Evolutionary conservation across 1,139 yeast species (phyloP).

Genomic region (Wickerhamomyces sp.): DNA sequence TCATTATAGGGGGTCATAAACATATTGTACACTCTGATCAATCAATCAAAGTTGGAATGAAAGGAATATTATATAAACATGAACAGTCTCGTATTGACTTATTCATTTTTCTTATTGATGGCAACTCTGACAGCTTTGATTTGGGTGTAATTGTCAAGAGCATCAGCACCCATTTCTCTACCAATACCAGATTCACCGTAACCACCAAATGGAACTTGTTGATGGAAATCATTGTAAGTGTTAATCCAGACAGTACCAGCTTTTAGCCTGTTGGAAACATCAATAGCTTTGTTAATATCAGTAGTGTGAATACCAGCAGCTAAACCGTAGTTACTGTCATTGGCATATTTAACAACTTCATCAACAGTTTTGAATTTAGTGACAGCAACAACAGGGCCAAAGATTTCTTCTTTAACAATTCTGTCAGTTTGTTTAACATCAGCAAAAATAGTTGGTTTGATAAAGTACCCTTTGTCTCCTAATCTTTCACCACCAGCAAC

Average conservation of each 20-base stretch:
- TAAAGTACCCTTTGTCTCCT: slow-evolving; percentile 60
- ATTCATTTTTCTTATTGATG: slow-evolving; percentile 11
- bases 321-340: slow-evolving; percentile 62
- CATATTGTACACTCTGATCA: neutral
- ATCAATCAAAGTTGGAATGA: too few species aligned
- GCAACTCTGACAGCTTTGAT: slow-evolving; percentile 46
- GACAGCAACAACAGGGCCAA: slow-evolving; percentile 74
- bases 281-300: slow-evolving; percentile 50
- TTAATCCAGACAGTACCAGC: slow-evolving; percentile 63
- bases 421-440: slow-evolving; percentile 64
- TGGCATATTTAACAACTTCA: slow-evolving; percentile 58
- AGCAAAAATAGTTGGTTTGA: slow-evolving; percentile 75
- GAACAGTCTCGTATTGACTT: neutral
- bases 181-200: slow-evolving; percentile 67
- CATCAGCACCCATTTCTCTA: slow-evolving; percentile 69
- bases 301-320: slow-evolving; percentile 71
- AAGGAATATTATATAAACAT: neutral
- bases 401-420: slow-evolving; percentile 75
- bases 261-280: slow-evolving; percentile 56
- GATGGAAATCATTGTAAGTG: slow-evolving; percentile 64
- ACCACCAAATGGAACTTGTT: slow-evolving; percentile 52
- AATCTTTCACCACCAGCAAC: slow-evolving; percentile 60
- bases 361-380: slow-evolving; percentile 60
- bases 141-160: slow-evolving; percentile 63
- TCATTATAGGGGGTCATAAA: neutral